phyloP scores from a whole-genome alignment of 148 eudicot genomes.

The Vaccinium darrowii region DNA sequence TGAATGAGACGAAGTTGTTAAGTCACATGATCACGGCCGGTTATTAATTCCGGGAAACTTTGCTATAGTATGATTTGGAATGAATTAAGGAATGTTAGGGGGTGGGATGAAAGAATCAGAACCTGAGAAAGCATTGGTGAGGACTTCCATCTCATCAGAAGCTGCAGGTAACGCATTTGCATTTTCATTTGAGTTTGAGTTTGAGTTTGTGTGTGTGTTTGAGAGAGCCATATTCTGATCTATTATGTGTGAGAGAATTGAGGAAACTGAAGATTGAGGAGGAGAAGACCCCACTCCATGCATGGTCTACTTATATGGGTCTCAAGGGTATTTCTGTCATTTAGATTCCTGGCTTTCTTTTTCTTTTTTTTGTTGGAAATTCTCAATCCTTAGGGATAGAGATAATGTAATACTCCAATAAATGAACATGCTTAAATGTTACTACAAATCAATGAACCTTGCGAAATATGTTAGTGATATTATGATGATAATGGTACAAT shows the following conservation, averaged over 20 bases:
- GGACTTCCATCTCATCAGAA: constrained; percentile 32
- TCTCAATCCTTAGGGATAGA: background rate
- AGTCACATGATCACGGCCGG: background rate
- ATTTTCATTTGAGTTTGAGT: background rate
- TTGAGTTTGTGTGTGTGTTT: background rate
- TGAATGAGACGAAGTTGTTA: background rate
- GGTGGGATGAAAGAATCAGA: background rate
- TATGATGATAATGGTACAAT: background rate
- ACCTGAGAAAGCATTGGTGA: constrained; percentile 77
- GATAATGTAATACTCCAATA: background rate
- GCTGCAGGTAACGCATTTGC: background rate
- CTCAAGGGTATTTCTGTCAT: constrained; percentile 7
- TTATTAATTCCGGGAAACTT: background rate
- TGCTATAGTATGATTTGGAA: background rate
- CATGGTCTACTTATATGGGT: background rate
- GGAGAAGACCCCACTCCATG: background rate
- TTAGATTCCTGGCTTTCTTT: background rate
- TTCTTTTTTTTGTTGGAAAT: background rate
- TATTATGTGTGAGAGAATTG: background rate
- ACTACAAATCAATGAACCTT: background rate
- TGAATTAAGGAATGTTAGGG: background rate
- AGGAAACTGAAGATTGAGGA: background rate
- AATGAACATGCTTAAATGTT: background rate
- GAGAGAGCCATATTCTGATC: background rate
- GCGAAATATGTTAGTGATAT: background rate